phyloP scores from a whole-genome alignment of 1,139 yeast genomes.

The Saccharomyces hybrid region DNA sequence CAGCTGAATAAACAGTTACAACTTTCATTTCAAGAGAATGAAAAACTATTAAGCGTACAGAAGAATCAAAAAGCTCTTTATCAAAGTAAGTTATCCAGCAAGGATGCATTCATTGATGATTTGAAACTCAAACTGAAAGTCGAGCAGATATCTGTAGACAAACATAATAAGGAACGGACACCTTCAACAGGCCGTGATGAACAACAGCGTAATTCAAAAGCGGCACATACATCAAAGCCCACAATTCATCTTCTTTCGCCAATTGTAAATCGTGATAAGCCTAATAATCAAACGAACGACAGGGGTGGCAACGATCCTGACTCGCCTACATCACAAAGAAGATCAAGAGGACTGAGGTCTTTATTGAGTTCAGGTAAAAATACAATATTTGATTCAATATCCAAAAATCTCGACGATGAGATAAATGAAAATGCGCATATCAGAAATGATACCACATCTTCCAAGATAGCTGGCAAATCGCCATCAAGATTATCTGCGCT shows the following conservation, averaged over 20 bases:
- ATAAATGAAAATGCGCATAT: background rate
- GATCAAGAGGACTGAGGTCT: background rate
- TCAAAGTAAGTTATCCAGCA: constrained; percentile 33
- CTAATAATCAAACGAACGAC: background rate
- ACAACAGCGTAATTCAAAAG: background rate
- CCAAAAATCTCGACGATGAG: background rate
- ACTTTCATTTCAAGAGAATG: constrained; percentile 25
- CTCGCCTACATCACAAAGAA: background rate
- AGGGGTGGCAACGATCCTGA: background rate
- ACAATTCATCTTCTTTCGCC: background rate
- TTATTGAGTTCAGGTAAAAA: background rate
- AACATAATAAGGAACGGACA: background rate
- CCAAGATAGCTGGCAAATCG: background rate
- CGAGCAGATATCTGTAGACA: background rate
- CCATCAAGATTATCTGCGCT: background rate
- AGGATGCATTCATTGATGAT: constrained; percentile 26
- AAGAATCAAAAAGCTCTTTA: constrained; percentile 30
- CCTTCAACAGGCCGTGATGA: background rate
- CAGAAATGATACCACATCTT: background rate
- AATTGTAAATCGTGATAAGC: background rate
- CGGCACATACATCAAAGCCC: background rate
- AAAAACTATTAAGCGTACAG: constrained; percentile 24
- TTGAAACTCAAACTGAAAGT: constrained; percentile 13
- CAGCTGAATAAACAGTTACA: constrained; percentile 29
- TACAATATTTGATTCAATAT: background rate